Evolutionary conservation across 345 rosid genomes (phyloP).

Genomic region (Fremontodendron californicum): DNA sequence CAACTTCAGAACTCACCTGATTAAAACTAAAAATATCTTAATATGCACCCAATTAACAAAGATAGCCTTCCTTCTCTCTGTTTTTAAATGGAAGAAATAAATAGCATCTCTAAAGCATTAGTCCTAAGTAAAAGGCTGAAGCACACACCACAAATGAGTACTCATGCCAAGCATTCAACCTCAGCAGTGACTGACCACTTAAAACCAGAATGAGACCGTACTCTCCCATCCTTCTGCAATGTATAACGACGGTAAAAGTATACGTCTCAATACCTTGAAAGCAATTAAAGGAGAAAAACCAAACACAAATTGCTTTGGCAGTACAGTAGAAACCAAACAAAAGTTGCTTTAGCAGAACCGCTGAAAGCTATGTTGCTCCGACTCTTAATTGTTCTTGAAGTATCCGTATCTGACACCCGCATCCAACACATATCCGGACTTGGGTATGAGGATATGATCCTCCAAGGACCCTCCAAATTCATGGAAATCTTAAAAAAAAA

Average conservation of each 20-base stretch:
- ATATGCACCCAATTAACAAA: slow-evolving; percentile 1
- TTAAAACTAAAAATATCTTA: slow-evolving; percentile 13
- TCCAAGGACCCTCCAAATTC: no score
- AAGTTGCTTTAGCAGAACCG: background rate
- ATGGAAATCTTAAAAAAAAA: no score
- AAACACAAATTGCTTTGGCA: background rate
- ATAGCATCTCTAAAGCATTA: background rate
- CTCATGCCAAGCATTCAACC: slow-evolving; percentile 77
- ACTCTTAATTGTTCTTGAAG: no score
- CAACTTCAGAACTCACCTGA: slow-evolving; percentile 89
- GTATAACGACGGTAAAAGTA: slow-evolving; percentile 7
- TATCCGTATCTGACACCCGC: no score
- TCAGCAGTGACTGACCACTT: slow-evolving; percentile 69
- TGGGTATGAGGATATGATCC: no score
- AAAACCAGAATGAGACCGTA: slow-evolving; percentile 63
- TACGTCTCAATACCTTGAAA: background rate
- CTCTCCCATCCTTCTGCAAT: slow-evolving; percentile 74
- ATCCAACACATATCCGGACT: no score
- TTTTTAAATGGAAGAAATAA: no score
- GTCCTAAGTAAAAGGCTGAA: background rate
- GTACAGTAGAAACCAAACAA: background rate
- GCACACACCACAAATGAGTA: slow-evolving; percentile 76
- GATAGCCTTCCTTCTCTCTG: background rate
- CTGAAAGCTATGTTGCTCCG: no score
- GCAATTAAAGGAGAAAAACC: background rate